phyloP scores from a whole-genome alignment of 306 rosid genomes.

The peach (Prunus persica) region DNA sequence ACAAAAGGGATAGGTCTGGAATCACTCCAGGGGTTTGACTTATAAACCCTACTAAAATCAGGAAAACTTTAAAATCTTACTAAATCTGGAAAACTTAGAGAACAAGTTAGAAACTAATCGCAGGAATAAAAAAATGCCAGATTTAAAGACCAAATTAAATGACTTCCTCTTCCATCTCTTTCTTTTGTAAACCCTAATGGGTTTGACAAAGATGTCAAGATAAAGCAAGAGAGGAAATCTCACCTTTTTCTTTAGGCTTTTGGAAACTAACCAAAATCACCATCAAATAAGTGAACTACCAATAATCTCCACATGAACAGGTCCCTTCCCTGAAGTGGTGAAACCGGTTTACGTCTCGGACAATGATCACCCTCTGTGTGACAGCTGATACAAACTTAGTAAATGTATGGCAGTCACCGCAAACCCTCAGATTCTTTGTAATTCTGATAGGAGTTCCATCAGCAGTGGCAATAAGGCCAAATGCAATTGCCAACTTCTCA shows the following conservation, averaged over 20 bases:
- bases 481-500: slow-evolving; percentile 79
- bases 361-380: slow-evolving; percentile 49
- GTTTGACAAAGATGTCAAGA: neutral
- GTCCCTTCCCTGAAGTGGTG: slow-evolving; percentile 69
- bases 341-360: slow-evolving; percentile 67
- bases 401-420: slow-evolving; percentile 84
- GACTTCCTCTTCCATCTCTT: no score
- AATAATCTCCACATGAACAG: slow-evolving; percentile 78
- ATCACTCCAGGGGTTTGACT: no score
- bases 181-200: no score
- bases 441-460: slow-evolving; percentile 55
- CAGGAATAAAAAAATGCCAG: no score
- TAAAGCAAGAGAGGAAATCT: neutral
- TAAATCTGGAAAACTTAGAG: no score
- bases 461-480: slow-evolving; percentile 54
- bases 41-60: no score
- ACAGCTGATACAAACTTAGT: slow-evolving; percentile 57
- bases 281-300: slow-evolving; percentile 34
- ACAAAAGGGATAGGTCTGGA: no score
- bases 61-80: no score
- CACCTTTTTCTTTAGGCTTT: neutral
- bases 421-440: slow-evolving; percentile 71
- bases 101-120: no score
- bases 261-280: neutral
- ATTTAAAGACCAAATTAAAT: no score